Base-by-base conservation (phyloP, 2,329 filamentous ascomycete genomes). In the Fusarium humuli region DNA sequence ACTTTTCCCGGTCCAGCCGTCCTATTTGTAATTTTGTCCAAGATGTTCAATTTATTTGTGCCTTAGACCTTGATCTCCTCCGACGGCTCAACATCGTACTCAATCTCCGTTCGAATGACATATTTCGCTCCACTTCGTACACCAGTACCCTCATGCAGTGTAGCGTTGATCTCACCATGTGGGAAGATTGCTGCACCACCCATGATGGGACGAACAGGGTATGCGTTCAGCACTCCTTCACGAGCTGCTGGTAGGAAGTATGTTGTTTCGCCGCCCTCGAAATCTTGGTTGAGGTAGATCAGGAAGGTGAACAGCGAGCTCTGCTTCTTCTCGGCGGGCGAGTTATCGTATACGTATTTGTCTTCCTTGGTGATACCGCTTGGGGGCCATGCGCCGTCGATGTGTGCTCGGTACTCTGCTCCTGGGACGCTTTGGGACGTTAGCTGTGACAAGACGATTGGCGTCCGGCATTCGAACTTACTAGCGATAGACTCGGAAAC, bases 331-430 rank as follows among this genome's bases (percentile, higher is more conserved):
- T 81, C 82, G 2, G 82, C 65, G 0, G 90, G 90, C 3, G 90
- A 92, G 2, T 85, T 80, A 69, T 93, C 91, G 77, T 92, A 93
- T 6, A 90, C 83, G 59, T 92, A 92, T 2, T 81, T 84, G 67
- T 87, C 84, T 54, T 85, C 82, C 0, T 86, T 79, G 3, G 85
- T 78, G 46, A 92, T 88, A 3, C 88, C 89, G 0, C 90, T 92
- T 0, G 91, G 90, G 14, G 91, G 91, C 91, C 91, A 93, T 0
- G 90, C 91, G 10, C 91, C 91, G 70, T 93, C 83, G 62, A 93
- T 92, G 69, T 92, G 91, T 62, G 87, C 88, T 10, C 91, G 82
- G 73, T 93, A 93, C 75, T 92, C 91, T 0, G 91, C 91, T 1
- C 90, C 90, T 2, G 90, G 90, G 0, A 92, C 90, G 62, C 63